Base-by-base conservation (phyloP, 2,329 filamentous ascomycete genomes). In the Elsinoe australis region DNA sequence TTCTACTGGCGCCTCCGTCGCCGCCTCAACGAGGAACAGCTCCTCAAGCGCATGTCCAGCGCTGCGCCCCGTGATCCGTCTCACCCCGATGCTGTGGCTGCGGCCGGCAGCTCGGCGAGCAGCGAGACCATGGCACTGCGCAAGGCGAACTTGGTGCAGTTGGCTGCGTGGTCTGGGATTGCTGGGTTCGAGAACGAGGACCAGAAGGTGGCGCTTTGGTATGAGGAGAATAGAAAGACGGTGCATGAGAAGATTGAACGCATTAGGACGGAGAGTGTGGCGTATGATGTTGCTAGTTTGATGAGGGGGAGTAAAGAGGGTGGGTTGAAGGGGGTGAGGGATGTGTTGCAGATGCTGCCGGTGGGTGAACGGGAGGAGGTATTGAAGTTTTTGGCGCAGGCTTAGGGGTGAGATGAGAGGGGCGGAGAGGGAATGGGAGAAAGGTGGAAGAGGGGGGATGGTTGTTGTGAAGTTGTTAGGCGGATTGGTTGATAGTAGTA, bases 1-100 rank as follows among this genome's bases (percentile, higher is more conserved):
- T 96, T 98, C 77, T 98, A 96, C 84, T 98, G 94, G 92, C 90
- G 92, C 69, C 83, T 95, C 54, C 89, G 94, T 68, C 85, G 92
- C 65, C 82, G 92, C 71, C 77, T 98, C 64, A 96, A 94, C 69
- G 92, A 98, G 72, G 92, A 98, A 72, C 87, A 94, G 68, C 87
- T 98, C 59, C 77, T 98, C 66, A 92, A 89, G 72, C 87, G 87
- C 70, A 87, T 98, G 78, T 73, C 69, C 1, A 57, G 63, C 31
- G 63, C 67, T 5, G 65, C 69, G 59, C 45, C 45, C 9, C 22
- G 29, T 18, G 45, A 48, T 24, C 22, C 22, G 2, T 44, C 39
- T 2, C 39, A 44, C 39, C 39, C 39, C 22, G 19, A 32, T 7
- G 32, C 45, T 3, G 4, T 18, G 12, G 33, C 32, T 5, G 33